A percentile compares a stretch with the other conserved stretches of the same genome.
phyloP scores from a whole-genome alignment of 768 basidiomycete species.

The Auricularia heimuer region DNA sequence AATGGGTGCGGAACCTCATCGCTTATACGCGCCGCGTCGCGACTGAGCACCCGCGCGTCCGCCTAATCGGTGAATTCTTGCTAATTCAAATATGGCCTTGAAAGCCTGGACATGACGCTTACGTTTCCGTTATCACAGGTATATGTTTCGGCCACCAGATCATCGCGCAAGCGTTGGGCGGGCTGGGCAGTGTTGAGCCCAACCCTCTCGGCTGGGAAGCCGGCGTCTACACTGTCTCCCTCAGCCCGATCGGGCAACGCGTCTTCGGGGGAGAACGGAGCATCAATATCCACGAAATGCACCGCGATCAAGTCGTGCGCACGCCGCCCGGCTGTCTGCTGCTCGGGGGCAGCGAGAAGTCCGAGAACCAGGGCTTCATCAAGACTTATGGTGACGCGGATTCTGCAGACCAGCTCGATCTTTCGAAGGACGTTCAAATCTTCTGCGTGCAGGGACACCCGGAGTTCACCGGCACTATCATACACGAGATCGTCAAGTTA shows the following conservation, averaged over 20 bases:
- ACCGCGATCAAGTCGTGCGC: conserved; percentile 71
- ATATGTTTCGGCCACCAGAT: conserved; percentile 93
- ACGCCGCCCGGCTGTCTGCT: conserved; percentile 35
- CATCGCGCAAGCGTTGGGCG: conserved; percentile 63
- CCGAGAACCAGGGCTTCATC: conserved; percentile 68
- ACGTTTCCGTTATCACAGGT: conserved; percentile 29
- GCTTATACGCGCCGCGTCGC: conserved; percentile 45
- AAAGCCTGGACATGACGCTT: neutral
- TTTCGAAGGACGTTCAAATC: conserved; percentile 51
- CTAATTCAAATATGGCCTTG: neutral
- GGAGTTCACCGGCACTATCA: conserved; percentile 66
- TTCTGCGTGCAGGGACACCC: conserved; percentile 87
- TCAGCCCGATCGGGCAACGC: conserved; percentile 58
- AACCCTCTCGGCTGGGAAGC: conserved; percentile 75
- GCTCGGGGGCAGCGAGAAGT: conserved; percentile 51
- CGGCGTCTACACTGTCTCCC: conserved; percentile 53
- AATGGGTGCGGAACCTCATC: conserved; percentile 69
- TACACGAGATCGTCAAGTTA: conserved; percentile 42
- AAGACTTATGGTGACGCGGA: conserved; percentile 12
- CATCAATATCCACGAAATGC: conserved; percentile 70
- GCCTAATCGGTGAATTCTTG: conserved; percentile 50
- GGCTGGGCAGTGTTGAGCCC: conserved; percentile 42
- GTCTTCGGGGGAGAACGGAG: conserved; percentile 46
- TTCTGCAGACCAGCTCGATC: neutral
- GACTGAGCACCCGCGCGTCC: conserved; percentile 43